Evolutionary conservation across 441 rosid species (phyloP), one percentile per base, ranked within the genome.

Genomic region (Rhodomyrtus psidioides): DNA sequence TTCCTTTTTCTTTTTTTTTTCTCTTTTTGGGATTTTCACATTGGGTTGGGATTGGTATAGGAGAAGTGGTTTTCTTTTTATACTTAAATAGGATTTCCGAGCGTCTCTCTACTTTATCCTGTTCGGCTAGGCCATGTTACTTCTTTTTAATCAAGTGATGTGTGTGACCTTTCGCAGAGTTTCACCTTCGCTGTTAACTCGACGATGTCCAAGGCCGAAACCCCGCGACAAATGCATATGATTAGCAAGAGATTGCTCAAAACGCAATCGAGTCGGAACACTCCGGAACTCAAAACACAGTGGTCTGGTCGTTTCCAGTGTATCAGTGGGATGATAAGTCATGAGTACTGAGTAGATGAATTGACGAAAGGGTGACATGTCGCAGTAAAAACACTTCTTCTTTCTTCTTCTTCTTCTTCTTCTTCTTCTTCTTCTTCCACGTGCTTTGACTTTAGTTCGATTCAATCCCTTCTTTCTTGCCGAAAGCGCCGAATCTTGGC

Each of bases 21-120:
- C 55, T 12, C 3, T 89, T 86, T 84, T 24, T 58, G 49, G 79
- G 79, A 89, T 49, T 79, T 84, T 83, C 86, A 84, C 82, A 88
- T 88, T 85, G 70, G 91, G 91, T 86, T 92, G 94, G 90, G 87
- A 93, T 94, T 91, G 96, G 95, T 93, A 93, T 92, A 94, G 92
- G 90, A 90, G 90, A 89, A 88, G 90, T 84, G 86, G 82, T 82
- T 91, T 89, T 88, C 83, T 27, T 49, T 82, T 70, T 53, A 55
- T 34, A 44, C 65, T 85, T 88, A 85, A 88, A 86, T 88, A 91
- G 84, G 88, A 85, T 89, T 89, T 88, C 84, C 82, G 88, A 59
- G 89, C 87, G 89, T 90, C 90, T 17, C 86, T 90, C 60, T 76
- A 53, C 86, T 90, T 74, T 76, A 53, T 83, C 62, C 70, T 85